These are phyloP conservation scores for Mycena kentingensis DNA, from an alignment of 768 basidiomycete genomes.

Conservation along the genomic window DNA sequence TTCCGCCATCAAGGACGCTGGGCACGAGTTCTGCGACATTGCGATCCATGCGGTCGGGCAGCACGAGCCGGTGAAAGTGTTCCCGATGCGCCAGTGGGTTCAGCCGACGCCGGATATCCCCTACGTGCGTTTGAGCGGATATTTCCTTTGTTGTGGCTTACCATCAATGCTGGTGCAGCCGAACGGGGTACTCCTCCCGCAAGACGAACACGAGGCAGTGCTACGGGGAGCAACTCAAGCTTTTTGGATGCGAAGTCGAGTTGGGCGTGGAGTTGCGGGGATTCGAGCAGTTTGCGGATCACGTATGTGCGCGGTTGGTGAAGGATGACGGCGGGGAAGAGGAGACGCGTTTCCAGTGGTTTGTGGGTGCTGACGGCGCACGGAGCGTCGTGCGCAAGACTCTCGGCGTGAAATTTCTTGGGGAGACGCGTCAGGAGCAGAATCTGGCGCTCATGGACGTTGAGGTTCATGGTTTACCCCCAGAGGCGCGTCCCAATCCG, in stretches of 20 bases:
- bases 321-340: conserved; percentile 30
- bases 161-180: conserved; percentile 13
- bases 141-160: not conserved
- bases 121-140: conserved; percentile 16
- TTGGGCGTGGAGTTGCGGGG: conserved; percentile 34
- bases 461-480: conserved; percentile 33
- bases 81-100: not conserved
- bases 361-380: conserved; percentile 47
- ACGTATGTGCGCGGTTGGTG: conserved; percentile 31
- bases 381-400: conserved; percentile 39
- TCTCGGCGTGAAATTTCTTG: conserved; percentile 44
- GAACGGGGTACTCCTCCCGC: conserved; percentile 26
- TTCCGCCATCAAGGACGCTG: conserved; percentile 15
- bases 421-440: conserved; percentile 36
- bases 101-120: conserved; percentile 24
- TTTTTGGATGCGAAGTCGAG: conserved; percentile 36
- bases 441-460: conserved; percentile 39
- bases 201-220: conserved; percentile 32
- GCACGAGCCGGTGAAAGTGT: not conserved
- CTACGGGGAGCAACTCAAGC: conserved; percentile 35
- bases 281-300: conserved; percentile 36
- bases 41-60: conserved; percentile 19
- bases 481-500: conserved; percentile 25
- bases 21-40: not conserved
- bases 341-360: conserved; percentile 29